Evolutionary conservation across 2,329 filamentous ascomycete species (phyloP), one percentile per base, ranked within the genome.

Genomic region (Sporothrix inflata): DNA sequence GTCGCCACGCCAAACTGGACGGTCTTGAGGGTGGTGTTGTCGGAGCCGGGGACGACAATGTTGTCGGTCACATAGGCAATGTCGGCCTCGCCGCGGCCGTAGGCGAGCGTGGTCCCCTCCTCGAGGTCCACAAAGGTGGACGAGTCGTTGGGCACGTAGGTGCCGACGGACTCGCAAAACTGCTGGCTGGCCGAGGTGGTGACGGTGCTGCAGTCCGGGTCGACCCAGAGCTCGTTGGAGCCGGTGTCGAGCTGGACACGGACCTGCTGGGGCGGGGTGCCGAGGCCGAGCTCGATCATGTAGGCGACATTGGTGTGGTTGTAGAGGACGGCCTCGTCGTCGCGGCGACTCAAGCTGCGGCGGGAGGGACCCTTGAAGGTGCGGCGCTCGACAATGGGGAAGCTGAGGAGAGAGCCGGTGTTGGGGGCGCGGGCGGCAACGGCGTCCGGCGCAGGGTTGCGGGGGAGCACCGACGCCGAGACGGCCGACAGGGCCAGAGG

Each of bases 1-100:
- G 83, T 84, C 7, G 88, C 89, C 42, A 90, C 85, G 72, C 89
- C 89, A 72, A 91, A 89, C 75, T 88, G 85, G 71, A 90, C 83
- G 24, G 82, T 77, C 24, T 82, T 77, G 34, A 88, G 77, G 27
- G 82, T 83, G 14, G 81, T 74, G 60, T 72, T 73, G 68, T 79
- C 76, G 69, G 74, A 71, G 21, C 76, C 76, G 1, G 75, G 75
- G 1, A 78, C 65, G 14, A 77, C 74, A 34, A 86, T 79, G 68
- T 76, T 78, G 77, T 86, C 85, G 27, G 74, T 71, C 21, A 83
- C 80, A 77, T 86, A 86, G 9, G 67, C 57, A 68, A 86, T 79
- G 49, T 81, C 77, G 69, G 83, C 84, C 16, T 77, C 76, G 49
- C 85, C 85, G 49, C 82, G 83, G 68, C 84, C 85, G 76, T 86